Evolutionary conservation across 352 stramenopile genomes (phyloP).

Genomic region (Pythium monospermum): DNA sequence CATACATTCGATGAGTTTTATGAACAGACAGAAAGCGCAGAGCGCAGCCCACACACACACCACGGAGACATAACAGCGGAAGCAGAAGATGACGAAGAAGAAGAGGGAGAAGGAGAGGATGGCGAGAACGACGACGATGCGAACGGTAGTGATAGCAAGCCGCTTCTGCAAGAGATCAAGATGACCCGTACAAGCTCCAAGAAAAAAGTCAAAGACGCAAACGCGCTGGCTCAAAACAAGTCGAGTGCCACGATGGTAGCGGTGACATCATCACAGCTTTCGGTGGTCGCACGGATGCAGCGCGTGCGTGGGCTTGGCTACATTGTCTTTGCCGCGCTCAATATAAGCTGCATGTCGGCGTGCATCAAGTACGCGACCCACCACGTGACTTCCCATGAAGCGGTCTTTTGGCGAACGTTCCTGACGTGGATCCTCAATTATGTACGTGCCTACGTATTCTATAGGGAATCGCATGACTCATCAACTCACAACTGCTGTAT

Average conservation of each 20-base stretch:
- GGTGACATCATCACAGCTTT: background rate
- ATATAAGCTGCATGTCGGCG: conserved; percentile 60
- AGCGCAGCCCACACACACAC: conserved; percentile 3
- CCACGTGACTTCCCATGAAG: conserved; percentile 50
- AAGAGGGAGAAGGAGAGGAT: background rate
- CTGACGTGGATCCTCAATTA: conserved; percentile 49
- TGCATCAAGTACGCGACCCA: conserved; percentile 60
- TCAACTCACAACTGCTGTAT: background rate
- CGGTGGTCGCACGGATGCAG: conserved; percentile 12
- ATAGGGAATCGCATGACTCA: background rate
- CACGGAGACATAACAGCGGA: background rate
- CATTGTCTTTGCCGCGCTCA: conserved; percentile 47
- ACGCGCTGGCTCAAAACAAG: background rate
- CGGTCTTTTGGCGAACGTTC: conserved; percentile 51
- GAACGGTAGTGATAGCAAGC: conserved; percentile 6
- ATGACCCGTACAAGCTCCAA: conserved; percentile 22
- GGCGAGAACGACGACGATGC: background rate
- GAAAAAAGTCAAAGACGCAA: conserved; percentile 10
- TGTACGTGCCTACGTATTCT: conserved; percentile 17
- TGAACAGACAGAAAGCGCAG: conserved; percentile 2
- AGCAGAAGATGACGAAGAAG: background rate
- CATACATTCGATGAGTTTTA: conserved; percentile 23
- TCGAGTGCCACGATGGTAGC: conserved; percentile 15
- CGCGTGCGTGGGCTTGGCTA: conserved; percentile 32
- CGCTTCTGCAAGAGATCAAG: conserved; percentile 18